A percentile compares a stretch with the other conserved stretches of the same genome.
These are phyloP conservation scores for Hypoxylon crocopeplum DNA, from an alignment of 495 filamentous ascomycete genomes.

Conservation along the genomic window DNA sequence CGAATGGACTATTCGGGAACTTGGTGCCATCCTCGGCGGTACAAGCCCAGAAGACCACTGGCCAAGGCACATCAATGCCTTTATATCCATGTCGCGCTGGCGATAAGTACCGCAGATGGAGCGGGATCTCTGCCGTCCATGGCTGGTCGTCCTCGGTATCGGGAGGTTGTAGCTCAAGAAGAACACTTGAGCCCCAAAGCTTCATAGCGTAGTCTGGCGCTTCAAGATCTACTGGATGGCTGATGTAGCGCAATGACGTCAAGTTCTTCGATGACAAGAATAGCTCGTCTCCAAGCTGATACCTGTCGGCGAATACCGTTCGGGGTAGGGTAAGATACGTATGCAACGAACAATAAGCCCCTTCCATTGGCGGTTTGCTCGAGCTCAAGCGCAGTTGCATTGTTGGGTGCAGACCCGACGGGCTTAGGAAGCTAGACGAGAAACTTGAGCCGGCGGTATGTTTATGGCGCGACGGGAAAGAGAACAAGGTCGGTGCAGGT, in stretches of 20 bases:
- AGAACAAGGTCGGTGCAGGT: slow-evolving; percentile 75
- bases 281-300: slow-evolving; percentile 77
- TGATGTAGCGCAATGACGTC: slow-evolving; percentile 67
- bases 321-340: slow-evolving; percentile 89
- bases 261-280: slow-evolving; percentile 81
- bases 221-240: slow-evolving; percentile 89
- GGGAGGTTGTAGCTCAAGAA: slow-evolving; percentile 75
- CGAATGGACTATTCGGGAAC: slow-evolving; percentile 85
- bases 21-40: slow-evolving; percentile 72
- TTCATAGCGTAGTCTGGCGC: slow-evolving; percentile 81
- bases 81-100: slow-evolving; percentile 61
- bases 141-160: slow-evolving; percentile 33
- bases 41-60: slow-evolving; percentile 94
- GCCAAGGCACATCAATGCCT: slow-evolving; percentile 66
- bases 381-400: slow-evolving; percentile 65
- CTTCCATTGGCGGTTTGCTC: slow-evolving; percentile 46
- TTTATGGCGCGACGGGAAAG: slow-evolving; percentile 85
- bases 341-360: slow-evolving; percentile 70
- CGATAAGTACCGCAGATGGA: slow-evolving; percentile 86
- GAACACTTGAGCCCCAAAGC: slow-evolving; percentile 80
- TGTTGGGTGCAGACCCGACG: slow-evolving; percentile 88
- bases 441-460: slow-evolving; percentile 60
- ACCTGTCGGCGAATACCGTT: slow-evolving; percentile 82
- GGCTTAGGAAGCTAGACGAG: slow-evolving; percentile 63
- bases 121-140: slow-evolving; percentile 80